Conservation (phyloP, 495 filamentous ascomycete species). For the Bombardia bombarda region DNA sequence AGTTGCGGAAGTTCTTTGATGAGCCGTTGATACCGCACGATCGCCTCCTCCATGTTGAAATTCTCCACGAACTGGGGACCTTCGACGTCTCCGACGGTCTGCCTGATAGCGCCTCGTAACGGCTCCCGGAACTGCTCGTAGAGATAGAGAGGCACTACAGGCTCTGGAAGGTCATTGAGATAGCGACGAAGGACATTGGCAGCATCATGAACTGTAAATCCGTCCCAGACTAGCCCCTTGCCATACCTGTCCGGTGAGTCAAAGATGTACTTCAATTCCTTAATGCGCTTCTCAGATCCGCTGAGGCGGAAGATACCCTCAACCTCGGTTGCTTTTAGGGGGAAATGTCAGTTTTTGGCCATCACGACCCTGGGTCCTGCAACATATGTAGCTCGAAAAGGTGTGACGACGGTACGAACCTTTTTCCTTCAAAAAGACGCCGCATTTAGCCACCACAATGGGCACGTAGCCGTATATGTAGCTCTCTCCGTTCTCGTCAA, state of each 20-base stretch:
- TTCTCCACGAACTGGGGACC: slow-evolving; percentile 49
- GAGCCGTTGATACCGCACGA: slow-evolving; percentile 73
- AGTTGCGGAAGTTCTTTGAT: slow-evolving; percentile 90
- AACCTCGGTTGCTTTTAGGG: slow-evolving; percentile 79
- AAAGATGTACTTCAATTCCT: slow-evolving; percentile 85
- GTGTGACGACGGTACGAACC: slow-evolving; percentile 52
- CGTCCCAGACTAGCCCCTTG: slow-evolving; percentile 93
- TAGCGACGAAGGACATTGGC: slow-evolving; percentile 95
- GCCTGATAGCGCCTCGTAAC: slow-evolving; percentile 65
- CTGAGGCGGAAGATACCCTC: slow-evolving; percentile 96
- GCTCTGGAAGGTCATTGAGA: slow-evolving; percentile 88
- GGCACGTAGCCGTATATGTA: slow-evolving; percentile 99
- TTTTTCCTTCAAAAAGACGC: slow-evolving; percentile 97
- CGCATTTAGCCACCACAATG: slow-evolving; percentile 97
- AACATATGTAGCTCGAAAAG: neutral
- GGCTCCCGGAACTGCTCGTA: slow-evolving; percentile 89
- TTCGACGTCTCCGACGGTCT: slow-evolving; percentile 55
- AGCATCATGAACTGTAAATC: slow-evolving; percentile 97
- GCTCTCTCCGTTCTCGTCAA: slow-evolving; percentile 81
- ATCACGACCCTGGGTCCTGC: neutral
- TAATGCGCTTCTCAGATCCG: slow-evolving; percentile 96
- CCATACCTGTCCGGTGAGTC: slow-evolving; percentile 94
- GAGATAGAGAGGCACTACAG: slow-evolving; percentile 90
- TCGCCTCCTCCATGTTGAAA: slow-evolving; percentile 71
- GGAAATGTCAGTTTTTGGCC: slow-evolving; percentile 6